Base-by-base conservation (phyloP, 1,139 yeast genomes). In the Chernovozyma sophiae-reginae region DNA sequence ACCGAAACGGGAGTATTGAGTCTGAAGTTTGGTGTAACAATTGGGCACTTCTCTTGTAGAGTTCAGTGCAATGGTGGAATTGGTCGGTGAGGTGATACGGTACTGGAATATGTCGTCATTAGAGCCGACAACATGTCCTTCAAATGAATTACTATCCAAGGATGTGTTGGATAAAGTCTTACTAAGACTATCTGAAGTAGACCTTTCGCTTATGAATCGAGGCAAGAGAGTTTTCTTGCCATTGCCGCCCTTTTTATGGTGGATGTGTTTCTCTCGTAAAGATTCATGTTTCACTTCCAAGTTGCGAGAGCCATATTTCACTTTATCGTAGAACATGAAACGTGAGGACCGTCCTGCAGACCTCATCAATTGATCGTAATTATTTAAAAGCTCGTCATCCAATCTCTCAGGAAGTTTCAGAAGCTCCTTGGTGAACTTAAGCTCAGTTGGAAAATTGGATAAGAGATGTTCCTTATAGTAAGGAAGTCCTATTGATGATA, bases 1-100 rank as follows among this genome's bases (percentile, higher is more conserved):
- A 15, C 98, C 98, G 59, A 89, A 92, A 50, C 78, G 83, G 40
- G 95, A 85, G 56, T 90, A 90, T 33, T 84, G 77, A 43, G 92
- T 86, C 43, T 84, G 86, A 38, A 87, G 66, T 49, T 80, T 79
- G 28, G 80, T 68, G 58, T 84, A 92, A 26, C 90, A 84, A 39
- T 81, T 81, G 0, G 97, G 96, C 2, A 20, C 23, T 10, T 10
- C 8, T 20, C 10, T 20, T 7, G 23, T 20, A 7, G 6, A 6
- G 6, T 6, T 7, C 6, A 7, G 6, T 6, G 23, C 23, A 7
- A 6, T 10, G 10, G 6, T 20, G 10, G 8, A 6, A 6, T 6
- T 10, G 6, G 23, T 20, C 23, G 23, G 23, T 7, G 8, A 6
- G 10, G 23, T 20, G n/a, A n/a, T n/a, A 25, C 31, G 17, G 31